A percentile compares a stretch with the other conserved stretches of the same genome.
Evolutionary conservation across 2,329 filamentous ascomycete species (phyloP).

Genomic region (Beauveria scarabaeidicola): DNA sequence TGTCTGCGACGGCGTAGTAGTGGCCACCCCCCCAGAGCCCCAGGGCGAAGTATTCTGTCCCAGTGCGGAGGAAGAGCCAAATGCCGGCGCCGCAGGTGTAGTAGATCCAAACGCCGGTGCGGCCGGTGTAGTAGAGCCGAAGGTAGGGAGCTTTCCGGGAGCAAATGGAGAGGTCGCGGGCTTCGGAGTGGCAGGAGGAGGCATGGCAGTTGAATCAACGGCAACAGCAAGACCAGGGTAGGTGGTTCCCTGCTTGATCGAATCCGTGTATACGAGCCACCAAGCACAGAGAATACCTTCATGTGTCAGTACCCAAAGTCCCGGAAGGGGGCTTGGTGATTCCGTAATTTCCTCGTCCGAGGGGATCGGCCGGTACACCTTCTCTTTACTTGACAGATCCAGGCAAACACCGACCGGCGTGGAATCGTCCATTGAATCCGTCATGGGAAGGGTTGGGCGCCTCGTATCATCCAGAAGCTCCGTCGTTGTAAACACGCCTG

Average conservation of each 20-base stretch:
- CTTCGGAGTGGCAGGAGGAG: constrained; percentile 17
- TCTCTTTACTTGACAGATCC: constrained; percentile 77
- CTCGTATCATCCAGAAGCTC: constrained; percentile 65
- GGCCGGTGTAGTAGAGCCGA: constrained; percentile 25
- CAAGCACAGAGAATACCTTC: constrained; percentile 78
- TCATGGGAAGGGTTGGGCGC: constrained; percentile 67
- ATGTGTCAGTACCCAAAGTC: constrained; percentile 76
- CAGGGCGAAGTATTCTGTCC: constrained; percentile 46
- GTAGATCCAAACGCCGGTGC: constrained; percentile 36
- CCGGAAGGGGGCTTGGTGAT: constrained; percentile 73
- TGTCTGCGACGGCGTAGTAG: constrained; percentile 22
- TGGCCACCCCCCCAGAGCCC: constrained; percentile 27
- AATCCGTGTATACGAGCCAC: constrained; percentile 89
- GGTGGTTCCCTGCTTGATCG: constrained; percentile 62
- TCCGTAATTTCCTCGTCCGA: constrained; percentile 69
- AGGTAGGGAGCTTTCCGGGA: constrained; percentile 22
- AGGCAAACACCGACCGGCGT: constrained; percentile 73
- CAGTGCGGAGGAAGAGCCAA: constrained; percentile 39
- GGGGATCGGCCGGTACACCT: constrained; percentile 67
- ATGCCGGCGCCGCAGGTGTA: constrained; percentile 31
- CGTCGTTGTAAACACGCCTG: constrained; percentile 64
- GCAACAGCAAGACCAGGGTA: constrained; percentile 60
- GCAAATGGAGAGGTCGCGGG: constrained; percentile 18
- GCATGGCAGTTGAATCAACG: constrained; percentile 22
- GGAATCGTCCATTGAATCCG: constrained; percentile 50